These are phyloP conservation scores for Tulasnella calospora DNA, from an alignment of 768 basidiomycete species.

Conservation along the genomic window DNA sequence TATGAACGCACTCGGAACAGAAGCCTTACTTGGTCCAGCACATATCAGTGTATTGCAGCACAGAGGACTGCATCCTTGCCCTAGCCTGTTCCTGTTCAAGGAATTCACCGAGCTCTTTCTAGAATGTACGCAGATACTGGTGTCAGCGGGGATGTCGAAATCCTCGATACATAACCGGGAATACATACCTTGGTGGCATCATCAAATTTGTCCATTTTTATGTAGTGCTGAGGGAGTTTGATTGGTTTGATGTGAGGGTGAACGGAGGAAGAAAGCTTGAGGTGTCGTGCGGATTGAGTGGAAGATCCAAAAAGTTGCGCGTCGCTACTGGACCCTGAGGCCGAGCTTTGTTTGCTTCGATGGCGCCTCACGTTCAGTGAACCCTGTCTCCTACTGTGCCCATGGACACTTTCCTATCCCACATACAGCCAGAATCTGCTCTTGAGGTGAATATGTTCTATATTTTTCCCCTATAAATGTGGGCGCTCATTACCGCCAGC, in stretches of 20 bases:
- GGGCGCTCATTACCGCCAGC: neutral
- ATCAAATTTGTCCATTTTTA: slow-evolving; percentile 60
- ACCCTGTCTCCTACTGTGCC: neutral
- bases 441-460: neutral
- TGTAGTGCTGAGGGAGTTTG: neutral
- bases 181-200: slow-evolving; percentile 63
- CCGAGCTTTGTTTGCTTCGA: neutral
- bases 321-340: neutral
- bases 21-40: slow-evolving; percentile 87
- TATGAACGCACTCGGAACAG: slow-evolving; percentile 2
- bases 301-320: slow-evolving; percentile 5
- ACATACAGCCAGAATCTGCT: neutral
- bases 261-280: neutral
- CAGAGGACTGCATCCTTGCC: slow-evolving; percentile 54
- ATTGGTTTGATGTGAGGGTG: neutral
- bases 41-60: slow-evolving; percentile 64
- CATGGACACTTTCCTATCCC: neutral
- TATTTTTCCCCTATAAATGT: neutral
- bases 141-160: neutral
- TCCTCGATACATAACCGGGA: neutral
- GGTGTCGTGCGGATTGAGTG: neutral
- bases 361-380: neutral
- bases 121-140: slow-evolving; percentile 18
- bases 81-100: slow-evolving; percentile 79
- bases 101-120: slow-evolving; percentile 81